A percentile compares a stretch with the other conserved stretches of the same genome.
Evolutionary conservation across 345 rosid genomes (phyloP).

Genomic region (Chamaenerion angustifolium): DNA sequence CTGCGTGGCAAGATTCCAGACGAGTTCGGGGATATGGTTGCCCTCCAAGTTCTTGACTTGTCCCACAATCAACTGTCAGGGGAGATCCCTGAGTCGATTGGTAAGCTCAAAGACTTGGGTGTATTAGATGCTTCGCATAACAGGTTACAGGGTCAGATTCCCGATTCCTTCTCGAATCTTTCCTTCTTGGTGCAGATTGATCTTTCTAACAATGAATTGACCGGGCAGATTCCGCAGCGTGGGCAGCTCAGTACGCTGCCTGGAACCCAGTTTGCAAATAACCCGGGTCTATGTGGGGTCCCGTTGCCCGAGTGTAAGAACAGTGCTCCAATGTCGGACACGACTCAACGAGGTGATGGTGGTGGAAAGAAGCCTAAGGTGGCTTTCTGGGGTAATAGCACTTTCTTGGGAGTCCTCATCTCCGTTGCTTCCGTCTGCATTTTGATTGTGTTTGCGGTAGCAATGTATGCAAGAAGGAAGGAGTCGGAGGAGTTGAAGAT

Average conservation of each 20-base stretch:
- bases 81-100: slow-evolving; percentile 76
- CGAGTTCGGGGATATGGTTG: slow-evolving; percentile 76
- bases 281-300: slow-evolving; percentile 94
- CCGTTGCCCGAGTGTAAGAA: slow-evolving; percentile 60
- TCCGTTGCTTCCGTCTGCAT: slow-evolving; percentile 70
- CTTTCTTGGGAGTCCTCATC: slow-evolving; percentile 66
- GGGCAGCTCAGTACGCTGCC: slow-evolving; percentile 99
- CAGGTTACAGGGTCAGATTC: slow-evolving; percentile 90
- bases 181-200: slow-evolving; percentile 96
- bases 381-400: slow-evolving; percentile 68
- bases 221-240: slow-evolving; percentile 92
- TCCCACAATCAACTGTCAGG: slow-evolving; percentile 82
- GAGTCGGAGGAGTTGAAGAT: slow-evolving; percentile 74
- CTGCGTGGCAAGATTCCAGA: slow-evolving; percentile 79
- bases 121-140: slow-evolving; percentile 85
- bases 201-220: slow-evolving; percentile 65
- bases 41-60: slow-evolving; percentile 82
- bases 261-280: slow-evolving; percentile 58
- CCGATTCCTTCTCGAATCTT: slow-evolving; percentile 78
- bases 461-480: slow-evolving; percentile 64
- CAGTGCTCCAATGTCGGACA: slow-evolving; percentile 3
- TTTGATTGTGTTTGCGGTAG: slow-evolving; percentile 71
- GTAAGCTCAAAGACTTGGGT: slow-evolving; percentile 71
- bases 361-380: slow-evolving; percentile 13
- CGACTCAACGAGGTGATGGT: slow-evolving; percentile 12